Base-by-base conservation (phyloP, 2,329 filamentous ascomycete genomes). In the Trichoderma simmonsii region DNA sequence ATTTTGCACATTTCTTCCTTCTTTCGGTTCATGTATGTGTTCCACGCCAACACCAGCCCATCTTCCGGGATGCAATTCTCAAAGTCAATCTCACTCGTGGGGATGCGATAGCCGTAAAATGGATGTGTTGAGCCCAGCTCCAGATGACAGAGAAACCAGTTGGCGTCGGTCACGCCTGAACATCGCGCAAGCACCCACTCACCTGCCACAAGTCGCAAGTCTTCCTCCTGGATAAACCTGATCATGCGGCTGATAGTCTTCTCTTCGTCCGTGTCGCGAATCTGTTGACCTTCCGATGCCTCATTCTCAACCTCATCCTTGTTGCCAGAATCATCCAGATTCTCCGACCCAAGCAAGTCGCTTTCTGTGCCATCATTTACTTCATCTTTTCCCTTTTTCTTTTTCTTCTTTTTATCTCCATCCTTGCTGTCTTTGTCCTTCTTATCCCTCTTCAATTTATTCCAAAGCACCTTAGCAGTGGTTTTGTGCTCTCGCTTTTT, bases 81-180 rank as follows among this genome's bases (percentile, higher is more conserved):
- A 28, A 73, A 73, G 32, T 73, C 60, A 48, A 73, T 73, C 51
- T 70, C 72, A 5, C 63, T 72, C 12, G 63, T 72, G 6, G 72
- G 61, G 3, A 73, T 73, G 15, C 70, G 72, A 4, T 70, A 72
- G 3, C 65, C 72, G 26, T 72, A 72, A 60, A 70, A 73, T 18
- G 66, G 70, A 30, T 72, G 70, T 28, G 64, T 70, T 32, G 71
- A 65, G 24, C 72, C 72, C 21, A 73, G 1, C 32, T 73, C 72
- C 8, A 73, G 70, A 56, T 70, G 36, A n/a, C 70, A 72, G 15
- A 73, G 57, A 30, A 73, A 73, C 70, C 70, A 73, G 18, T 73
- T 72, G 8, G 72, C 70, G 8, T 67, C 54, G 12, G 64, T 21
- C 6, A 72, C 70, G 6, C 65, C 60, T 1, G 70, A 73, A 32